Conservation (phyloP, 169 alveolate species). For the Eimeria tenella region DNA sequence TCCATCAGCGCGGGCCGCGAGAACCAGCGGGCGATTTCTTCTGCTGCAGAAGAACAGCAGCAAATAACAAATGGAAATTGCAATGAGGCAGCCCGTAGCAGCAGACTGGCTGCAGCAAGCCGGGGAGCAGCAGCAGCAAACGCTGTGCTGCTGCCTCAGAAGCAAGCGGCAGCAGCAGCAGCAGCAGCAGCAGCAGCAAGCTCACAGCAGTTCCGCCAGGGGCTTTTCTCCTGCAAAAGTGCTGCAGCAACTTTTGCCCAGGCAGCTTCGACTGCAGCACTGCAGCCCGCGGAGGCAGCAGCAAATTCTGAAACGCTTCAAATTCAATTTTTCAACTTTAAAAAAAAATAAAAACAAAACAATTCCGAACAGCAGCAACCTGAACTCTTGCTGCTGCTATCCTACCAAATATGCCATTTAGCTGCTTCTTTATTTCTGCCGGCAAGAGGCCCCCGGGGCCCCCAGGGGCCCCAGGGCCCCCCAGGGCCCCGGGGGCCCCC, state of each 20-base stretch:
- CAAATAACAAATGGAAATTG: background rate
- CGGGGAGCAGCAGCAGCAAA: background rate
- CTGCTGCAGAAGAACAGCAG: background rate
- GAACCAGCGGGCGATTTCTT: background rate
- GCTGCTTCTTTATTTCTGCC: too few species aligned
- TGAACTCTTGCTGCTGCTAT: too few species aligned
- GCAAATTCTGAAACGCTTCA: background rate
- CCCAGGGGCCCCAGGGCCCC: too few species aligned
- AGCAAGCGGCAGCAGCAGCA: too few species aligned
- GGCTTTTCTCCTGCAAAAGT: background rate
- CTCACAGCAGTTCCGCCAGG: background rate
- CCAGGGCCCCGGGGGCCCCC: too few species aligned
- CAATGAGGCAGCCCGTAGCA: too few species aligned
- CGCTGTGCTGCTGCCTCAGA: background rate
- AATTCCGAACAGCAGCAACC: too few species aligned
- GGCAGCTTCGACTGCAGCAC: background rate
- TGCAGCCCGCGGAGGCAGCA: background rate
- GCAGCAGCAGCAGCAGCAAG: too few species aligned
- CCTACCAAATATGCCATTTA: background rate
- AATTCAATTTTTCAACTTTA: too few species aligned
- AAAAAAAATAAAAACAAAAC: too few species aligned
- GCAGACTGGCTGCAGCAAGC: too few species aligned
- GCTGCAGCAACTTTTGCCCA: background rate
- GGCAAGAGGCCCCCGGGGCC: too few species aligned
- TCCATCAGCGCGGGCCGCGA: conserved; percentile 15